Base-by-base conservation (phyloP, 108 stramenopile species). In the Discostella pseudostelligera region DNA sequence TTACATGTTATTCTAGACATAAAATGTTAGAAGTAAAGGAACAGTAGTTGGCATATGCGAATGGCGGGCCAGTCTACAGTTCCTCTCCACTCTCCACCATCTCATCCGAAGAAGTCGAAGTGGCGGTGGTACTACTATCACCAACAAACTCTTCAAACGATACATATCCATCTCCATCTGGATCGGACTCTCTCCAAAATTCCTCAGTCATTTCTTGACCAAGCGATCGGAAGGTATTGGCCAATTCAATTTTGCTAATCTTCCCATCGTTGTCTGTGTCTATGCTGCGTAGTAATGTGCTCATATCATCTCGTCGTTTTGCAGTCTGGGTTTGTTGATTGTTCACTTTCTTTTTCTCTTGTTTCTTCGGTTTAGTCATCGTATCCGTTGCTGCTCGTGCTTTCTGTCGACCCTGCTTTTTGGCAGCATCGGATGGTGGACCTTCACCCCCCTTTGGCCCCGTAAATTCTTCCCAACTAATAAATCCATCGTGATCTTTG, bases 381-480 rank as follows among this genome's bases (percentile, higher is more conserved):
- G n/a, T n/a, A n/a, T n/a, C n/a, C n/a, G n/a, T n/a, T n/a, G n/a
- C n/a, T n/a, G n/a, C n/a, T n/a, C n/a, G n/a, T n/a, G n/a, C n/a
- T n/a, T n/a, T n/a, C n/a, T n/a, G n/a, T n/a, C n/a, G n/a, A n/a
- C n/a, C n/a, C n/a, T n/a, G n/a, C n/a, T n/a, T n/a, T n/a, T n/a
- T n/a, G n/a, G n/a, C n/a, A n/a, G n/a, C n/a, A n/a, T 48, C 24
- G 47, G 67, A 17, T 8, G 69, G 69, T 24, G 69, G 69, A 3
- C 64, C 69, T 56, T 70, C 69, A 12, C 22, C 4, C 8, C 65
- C 65, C 28, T 76, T 70, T 22, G 76, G 65, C 8, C 76, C 76
- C 4, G 59, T 37, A 49, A 78, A 78, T 28, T 78, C 76, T 14
- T 78, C 72, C 76, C 76, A 73, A 17, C 59, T 45, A 11, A 78